These are phyloP conservation scores for Agrocybe pediades DNA, from an alignment of 768 basidiomycete species.

Conservation along the genomic window DNA sequence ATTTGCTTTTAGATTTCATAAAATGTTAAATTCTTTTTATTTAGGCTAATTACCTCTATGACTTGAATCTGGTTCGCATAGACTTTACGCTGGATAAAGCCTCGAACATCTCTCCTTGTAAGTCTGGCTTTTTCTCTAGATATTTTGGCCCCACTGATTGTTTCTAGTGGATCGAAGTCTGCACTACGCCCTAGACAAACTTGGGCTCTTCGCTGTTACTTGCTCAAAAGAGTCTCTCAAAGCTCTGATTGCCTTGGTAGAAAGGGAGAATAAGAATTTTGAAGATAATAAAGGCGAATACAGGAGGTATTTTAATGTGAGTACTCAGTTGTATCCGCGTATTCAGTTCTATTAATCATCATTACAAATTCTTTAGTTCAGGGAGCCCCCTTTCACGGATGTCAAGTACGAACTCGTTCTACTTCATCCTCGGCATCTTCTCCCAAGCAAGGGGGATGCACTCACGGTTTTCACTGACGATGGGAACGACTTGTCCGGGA, in stretches of 20 bases:
- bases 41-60: background rate
- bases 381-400: slow-evolving; percentile 8
- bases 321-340: background rate
- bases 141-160: too few relatives aligned
- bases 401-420: slow-evolving; percentile 12
- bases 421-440: slow-evolving; percentile 5
- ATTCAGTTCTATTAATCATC: background rate
- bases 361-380: background rate
- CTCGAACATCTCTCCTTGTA: slow-evolving; percentile 2
- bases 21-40: background rate
- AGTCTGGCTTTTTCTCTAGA: too few relatives aligned
- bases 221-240: too few relatives aligned
- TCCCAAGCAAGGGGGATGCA: slow-evolving; percentile 4
- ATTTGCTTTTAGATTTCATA: background rate
- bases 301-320: too few relatives aligned
- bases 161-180: slow-evolving; percentile 13
- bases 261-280: too few relatives aligned
- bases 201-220: too few relatives aligned
- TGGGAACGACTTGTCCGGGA: background rate
- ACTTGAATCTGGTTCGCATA: background rate
- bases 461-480: slow-evolving; percentile 6
- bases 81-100: background rate
- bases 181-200: slow-evolving; percentile 10
- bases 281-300: too few relatives aligned
- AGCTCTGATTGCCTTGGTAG: too few relatives aligned